Conservation (phyloP, 1,284 basidiomycete species). For the Apiotrichum domesticum region DNA sequence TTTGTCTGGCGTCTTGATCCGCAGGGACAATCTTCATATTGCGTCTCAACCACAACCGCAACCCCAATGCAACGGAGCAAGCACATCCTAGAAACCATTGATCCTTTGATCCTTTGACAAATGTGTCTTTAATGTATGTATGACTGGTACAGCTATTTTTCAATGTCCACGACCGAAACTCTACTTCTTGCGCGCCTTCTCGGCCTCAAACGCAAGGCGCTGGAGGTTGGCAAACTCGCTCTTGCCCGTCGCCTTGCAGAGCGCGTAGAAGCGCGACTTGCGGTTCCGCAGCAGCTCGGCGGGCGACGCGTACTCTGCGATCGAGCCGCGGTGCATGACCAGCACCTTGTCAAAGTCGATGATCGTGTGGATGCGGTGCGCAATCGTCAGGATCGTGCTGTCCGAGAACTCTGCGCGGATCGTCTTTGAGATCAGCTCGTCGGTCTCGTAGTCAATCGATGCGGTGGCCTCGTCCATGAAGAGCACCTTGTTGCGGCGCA, state of each 20-base stretch:
- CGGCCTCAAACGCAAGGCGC: constrained; percentile 40
- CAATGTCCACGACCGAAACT: background rate
- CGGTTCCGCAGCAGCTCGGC: constrained; percentile 59
- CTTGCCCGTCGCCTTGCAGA: constrained; percentile 76
- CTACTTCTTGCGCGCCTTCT: constrained; percentile 8
- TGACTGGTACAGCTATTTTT: background rate
- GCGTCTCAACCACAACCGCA: too few species aligned
- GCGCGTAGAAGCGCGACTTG: constrained; percentile 63
- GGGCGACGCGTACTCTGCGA: constrained; percentile 77
- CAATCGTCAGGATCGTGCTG: constrained; percentile 56
- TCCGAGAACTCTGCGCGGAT: constrained; percentile 53
- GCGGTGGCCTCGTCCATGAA: constrained; percentile 79
- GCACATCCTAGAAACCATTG: too few species aligned
- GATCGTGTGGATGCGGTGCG: constrained; percentile 62
- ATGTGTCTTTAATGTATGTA: too few species aligned
- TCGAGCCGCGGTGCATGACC: constrained; percentile 53
- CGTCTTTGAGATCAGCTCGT: constrained; percentile 49
- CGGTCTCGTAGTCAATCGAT: constrained; percentile 54
- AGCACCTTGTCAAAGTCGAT: constrained; percentile 80
- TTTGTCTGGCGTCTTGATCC: too few species aligned
- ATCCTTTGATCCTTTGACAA: too few species aligned
- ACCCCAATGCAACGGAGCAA: too few species aligned
- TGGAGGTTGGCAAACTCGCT: constrained; percentile 66
- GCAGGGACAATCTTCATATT: too few species aligned
- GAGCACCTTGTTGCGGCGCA: constrained; percentile 66